Evolutionary conservation across 78 protist genomes (phyloP).

Genomic region (Capsaspora owczarzaki): DNA sequence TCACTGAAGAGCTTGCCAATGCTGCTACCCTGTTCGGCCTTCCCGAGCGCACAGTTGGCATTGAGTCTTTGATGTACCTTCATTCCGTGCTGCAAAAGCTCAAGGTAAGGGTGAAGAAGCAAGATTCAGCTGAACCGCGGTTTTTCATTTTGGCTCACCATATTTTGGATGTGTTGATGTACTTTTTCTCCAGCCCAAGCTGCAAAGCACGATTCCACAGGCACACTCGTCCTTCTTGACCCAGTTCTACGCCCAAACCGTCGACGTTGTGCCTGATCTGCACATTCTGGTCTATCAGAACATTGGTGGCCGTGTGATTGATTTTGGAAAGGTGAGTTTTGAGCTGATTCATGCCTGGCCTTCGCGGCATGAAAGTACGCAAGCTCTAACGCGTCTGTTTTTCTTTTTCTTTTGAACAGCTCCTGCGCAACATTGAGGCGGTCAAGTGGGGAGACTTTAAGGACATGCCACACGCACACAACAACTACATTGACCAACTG

Average conservation of each 20-base stretch:
- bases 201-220: not conserved
- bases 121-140: too few species aligned
- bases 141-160: too few species aligned
- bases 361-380: not conserved
- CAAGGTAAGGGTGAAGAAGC: not conserved
- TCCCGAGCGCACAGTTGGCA: not conserved
- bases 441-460: slow-evolving; percentile 1
- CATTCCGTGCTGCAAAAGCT: not conserved
- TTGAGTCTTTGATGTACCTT: not conserved
- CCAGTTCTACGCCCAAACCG: not conserved
- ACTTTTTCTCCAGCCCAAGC: not conserved
- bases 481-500: not conserved
- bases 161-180: too few species aligned
- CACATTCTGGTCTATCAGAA: not conserved
- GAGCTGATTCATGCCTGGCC: too few species aligned
- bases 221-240: not conserved
- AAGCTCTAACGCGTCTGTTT: not conserved
- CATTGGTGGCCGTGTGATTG: not conserved
- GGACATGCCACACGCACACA: not conserved
- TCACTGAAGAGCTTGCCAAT: too few species aligned
- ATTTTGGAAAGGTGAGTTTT: not conserved
- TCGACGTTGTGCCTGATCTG: not conserved
- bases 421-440: not conserved
- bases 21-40: not conserved
- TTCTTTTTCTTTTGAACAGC: not conserved